Evolutionary conservation across 2,329 filamentous ascomycete species (phyloP), one percentile per base, ranked within the genome.

Genomic region (Alternaria ethzedia): DNA sequence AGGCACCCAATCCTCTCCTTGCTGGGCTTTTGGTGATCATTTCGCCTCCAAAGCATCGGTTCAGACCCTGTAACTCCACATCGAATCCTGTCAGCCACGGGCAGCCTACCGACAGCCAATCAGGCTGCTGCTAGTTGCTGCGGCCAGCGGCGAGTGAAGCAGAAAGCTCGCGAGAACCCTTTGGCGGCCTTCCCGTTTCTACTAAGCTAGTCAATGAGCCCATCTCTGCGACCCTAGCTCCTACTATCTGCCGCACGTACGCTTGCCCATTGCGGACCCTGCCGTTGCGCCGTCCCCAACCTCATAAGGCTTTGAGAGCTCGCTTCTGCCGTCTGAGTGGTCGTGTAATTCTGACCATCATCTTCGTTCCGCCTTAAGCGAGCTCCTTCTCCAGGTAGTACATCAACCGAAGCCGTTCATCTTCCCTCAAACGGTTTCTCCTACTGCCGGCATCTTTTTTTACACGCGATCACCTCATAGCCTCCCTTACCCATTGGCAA

Each of bases 321-420:
- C 68, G 65, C 66, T 72, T 75, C 70, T 72, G 69, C 66, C 56
- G 62, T 70, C 66, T 78, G 64, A 79, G 66, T 80, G 76, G 77
- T 71, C 71, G 73, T 73, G 62, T 67, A 71, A 65, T 72, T 71
- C 66, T 75, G 72, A 75, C 71, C 73, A 75, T 75, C 76, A 73
- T 73, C 74, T 74, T 77, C 72, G 67, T 76, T 72, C 76, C 76
- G 75, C 71, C 75, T 68, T 75, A 78, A 79, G 77, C 78, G 76
- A 79, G 71, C 72, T 69, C 65, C 68, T 70, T 62, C 66, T 68
- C 70, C 69, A 70, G 67, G 67, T 71, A 61, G 69, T 71, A 69
- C 72, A 59, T 73, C 65, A 62, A 75, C 70, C 70, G 65, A 61
- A 71, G 68, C 64, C 69, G 74, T 73, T 72, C 75, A 75, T 79